Percentiles rank a stretch among this genome's conserved stretches.
phyloP scores from a whole-genome alignment of 352 stramenopile species.

The Albugo laibachii region DNA sequence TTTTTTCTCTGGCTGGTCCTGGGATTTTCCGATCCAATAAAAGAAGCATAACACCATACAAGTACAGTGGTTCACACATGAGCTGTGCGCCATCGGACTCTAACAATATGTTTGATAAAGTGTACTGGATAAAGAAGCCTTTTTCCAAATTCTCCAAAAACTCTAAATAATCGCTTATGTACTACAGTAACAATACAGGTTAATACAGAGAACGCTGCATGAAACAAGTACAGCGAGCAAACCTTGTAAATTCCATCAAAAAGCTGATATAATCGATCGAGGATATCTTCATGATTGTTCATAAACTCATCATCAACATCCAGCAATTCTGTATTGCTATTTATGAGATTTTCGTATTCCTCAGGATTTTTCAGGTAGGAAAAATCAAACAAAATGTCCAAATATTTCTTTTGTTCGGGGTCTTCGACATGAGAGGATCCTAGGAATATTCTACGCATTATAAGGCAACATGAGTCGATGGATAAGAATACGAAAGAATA shows the following conservation, averaged over 20 bases:
- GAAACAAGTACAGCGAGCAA: not conserved
- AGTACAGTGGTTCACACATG: constrained; percentile 86
- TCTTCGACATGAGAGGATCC: constrained; percentile 72
- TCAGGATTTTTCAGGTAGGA: constrained; percentile 88
- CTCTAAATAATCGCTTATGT: constrained; percentile 81
- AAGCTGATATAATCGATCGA: constrained; percentile 79
- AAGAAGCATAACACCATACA: constrained; percentile 90
- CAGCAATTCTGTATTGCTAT: constrained; percentile 78
- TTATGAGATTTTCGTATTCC: constrained; percentile 87
- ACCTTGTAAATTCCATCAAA: constrained; percentile 81
- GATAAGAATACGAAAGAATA: not conserved
- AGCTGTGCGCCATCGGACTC: constrained; percentile 87
- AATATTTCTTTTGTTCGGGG: constrained; percentile 77
- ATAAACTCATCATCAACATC: constrained; percentile 86
- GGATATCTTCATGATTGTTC: constrained; percentile 67
- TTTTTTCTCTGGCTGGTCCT: constrained; percentile 75
- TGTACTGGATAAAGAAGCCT: constrained; percentile 92
- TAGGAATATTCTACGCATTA: constrained; percentile 60
- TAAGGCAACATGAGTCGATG: constrained; percentile 2
- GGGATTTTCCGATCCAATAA: constrained; percentile 86
- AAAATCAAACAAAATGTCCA: constrained; percentile 91
- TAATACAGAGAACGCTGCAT: not conserved
- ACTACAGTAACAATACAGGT: constrained; percentile 21
- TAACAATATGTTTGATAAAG: constrained; percentile 85
- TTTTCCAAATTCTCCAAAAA: constrained; percentile 85